These are phyloP conservation scores for Sporisorium exsertum DNA, from an alignment of 1,284 basidiomycete species.

Conservation along the genomic window DNA sequence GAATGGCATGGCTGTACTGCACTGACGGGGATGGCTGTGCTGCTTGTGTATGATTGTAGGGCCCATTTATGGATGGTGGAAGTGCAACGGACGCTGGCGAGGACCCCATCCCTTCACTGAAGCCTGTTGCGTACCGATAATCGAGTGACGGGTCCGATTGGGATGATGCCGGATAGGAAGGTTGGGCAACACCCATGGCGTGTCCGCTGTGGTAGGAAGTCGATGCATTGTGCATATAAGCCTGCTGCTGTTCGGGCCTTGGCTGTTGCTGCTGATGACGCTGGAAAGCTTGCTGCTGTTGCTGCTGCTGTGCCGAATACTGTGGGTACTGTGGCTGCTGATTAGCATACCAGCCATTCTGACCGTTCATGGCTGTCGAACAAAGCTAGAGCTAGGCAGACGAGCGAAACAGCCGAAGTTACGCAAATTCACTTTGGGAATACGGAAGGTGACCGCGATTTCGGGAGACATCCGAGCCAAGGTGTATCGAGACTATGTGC, in stretches of 20 bases:
- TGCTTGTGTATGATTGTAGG: conserved; percentile 1
- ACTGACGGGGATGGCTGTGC: conserved; percentile 12
- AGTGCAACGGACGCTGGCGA: not conserved
- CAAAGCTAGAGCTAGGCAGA: not conserved
- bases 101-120: not conserved
- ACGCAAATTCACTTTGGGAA: conserved; percentile 5
- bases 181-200: not conserved
- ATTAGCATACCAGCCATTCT: conserved; percentile 28
- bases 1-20: not conserved
- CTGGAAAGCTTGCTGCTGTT: conserved; percentile 3
- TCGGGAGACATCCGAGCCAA: conserved; percentile 6
- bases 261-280: conserved; percentile 1
- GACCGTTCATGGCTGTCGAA: conserved; percentile 21
- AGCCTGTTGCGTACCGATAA: conserved; percentile 8
- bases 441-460: not conserved
- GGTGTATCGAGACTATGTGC: too few species aligned
- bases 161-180: conserved; percentile 8
- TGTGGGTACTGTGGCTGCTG: conserved; percentile 16
- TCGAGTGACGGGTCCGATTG: conserved; percentile 5
- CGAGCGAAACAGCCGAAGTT: conserved; percentile 9
- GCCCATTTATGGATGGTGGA: not conserved
- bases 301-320: conserved; percentile 13
- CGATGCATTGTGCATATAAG: conserved; percentile 17
- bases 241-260: conserved; percentile 11
- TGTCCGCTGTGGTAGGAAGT: conserved; percentile 4